Base-by-base conservation (phyloP, 2,329 filamentous ascomycete genomes). In the Ilyonectria robusta region DNA sequence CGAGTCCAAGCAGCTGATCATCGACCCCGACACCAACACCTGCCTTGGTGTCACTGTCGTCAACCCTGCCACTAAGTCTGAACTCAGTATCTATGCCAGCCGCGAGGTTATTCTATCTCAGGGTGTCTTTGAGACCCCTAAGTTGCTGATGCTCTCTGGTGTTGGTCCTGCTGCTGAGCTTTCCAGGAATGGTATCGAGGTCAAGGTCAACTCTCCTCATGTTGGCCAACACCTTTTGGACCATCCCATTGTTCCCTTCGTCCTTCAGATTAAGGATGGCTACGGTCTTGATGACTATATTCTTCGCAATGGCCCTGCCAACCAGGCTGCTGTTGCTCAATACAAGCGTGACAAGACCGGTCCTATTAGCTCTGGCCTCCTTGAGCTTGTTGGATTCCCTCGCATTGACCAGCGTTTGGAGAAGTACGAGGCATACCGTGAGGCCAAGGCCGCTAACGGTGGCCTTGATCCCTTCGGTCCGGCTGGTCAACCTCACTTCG, bases 161-260 rank as follows among this genome's bases (percentile, higher is more conserved):
- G 84, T 92, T 51, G 90, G 90, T 0, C 88, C 89, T 0, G 75
- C 77, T 6, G 75, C 79, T 0, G 85, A 89, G 68, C 83, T 93
- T 3, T 69, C 83, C 19, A 80, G 81, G 60, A 84, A 87, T 71
- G 78, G 81, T 13, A 91, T 92, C 68, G 72, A 82, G 0, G 79
- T 88, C 1, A 71, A 89, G 31, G 81, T 84, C 4, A 83, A 91
- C 69, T 86, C 88, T 0, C 86, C 87, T 1, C 88, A 90, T 47
- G 89, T 93, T 7, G 91, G 90, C 3, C 86, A 85, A 62, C 89
- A 92, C 78, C 82, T 93, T 1, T 81, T 89, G 59, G 90, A 93
- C 74, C 88, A 90, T 59, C 86, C 87, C 58, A 86, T 86, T 70
- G 82, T 89, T 50, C 81, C 83, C 1, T 81, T 86, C 57, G 81